Base-by-base conservation (phyloP, 2,329 filamentous ascomycete species). In the Leptographium procerum region DNA sequence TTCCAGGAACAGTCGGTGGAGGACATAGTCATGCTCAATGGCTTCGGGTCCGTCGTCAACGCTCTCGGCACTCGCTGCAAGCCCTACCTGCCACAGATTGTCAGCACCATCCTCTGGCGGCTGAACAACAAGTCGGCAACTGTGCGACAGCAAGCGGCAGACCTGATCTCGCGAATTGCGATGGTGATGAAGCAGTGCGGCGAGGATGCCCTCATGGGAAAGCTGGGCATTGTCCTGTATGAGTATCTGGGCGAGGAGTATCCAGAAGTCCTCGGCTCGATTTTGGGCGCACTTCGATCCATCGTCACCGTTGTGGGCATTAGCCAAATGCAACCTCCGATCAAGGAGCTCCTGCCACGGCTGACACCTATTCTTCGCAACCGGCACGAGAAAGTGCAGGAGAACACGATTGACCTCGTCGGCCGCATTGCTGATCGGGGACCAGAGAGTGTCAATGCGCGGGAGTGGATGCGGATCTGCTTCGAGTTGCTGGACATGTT, bases 401-500 rank as follows among this genome's bases (percentile, higher is more conserved):
- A 99, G 69, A 99, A 99, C 73, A 97, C 94, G 0, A 97, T 99
- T 66, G 94, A 99, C 70, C 81, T 99, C 2, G 94, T 99, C 24
- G 94, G 94, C 58, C 92, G 94, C 78, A 97, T 99, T 66, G 94
- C 95, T 19, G 94, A 99, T 73, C 88, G 94, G 64, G 95, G 94
- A 1, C 91, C 94, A 1, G 94, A 99, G 72, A 92, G 88, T 63
- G 94, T 99, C 69, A 96, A 96, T 69, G 91, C 94, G 16, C 84
- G 94, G 68, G 94, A 99, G 73, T 99, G 94, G 94, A 99, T 99
- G 95, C 86, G 94, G 70, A 99, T 99, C 71, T 99, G 94, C 75
- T 99, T 99, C 72, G 94, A 99, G 76, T 79, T 99, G 57, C 84
- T 99, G 33, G 94, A 99, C 74, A 99, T 99, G 94, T 83, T 99